Evolutionary conservation across 75 land plant genomes (phyloP).

Genomic region (Azolla pinnata): DNA sequence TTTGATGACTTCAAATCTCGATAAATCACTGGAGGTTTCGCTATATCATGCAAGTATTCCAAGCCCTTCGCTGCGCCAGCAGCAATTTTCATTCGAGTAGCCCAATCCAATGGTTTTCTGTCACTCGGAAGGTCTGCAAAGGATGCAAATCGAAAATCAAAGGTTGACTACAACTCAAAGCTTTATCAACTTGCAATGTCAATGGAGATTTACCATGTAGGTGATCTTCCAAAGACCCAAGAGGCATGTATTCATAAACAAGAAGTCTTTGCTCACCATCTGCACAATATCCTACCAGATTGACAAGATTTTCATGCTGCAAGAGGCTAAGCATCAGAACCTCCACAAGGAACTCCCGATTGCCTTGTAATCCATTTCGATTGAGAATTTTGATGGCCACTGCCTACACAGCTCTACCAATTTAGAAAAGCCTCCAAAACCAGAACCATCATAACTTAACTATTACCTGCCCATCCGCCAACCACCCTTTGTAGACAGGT

Average conservation of each 20-base stretch:
- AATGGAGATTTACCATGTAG: constrained; percentile 2
- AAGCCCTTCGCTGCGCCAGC: constrained; percentile 28
- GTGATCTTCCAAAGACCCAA: constrained; percentile 11
- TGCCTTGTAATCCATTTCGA: constrained; percentile 14
- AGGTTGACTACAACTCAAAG: background rate
- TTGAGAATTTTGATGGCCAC: constrained; percentile 14
- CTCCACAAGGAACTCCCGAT: no score
- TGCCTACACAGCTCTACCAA: no score
- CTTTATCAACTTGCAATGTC: background rate
- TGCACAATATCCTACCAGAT: constrained; percentile 13
- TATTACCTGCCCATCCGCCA: constrained; percentile 12
- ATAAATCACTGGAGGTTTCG: no score
- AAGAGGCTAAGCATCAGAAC: constrained; percentile 16
- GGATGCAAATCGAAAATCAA: no score
- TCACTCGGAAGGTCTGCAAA: constrained; percentile 6
- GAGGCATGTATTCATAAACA: constrained; percentile 2
- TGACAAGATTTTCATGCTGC: constrained; percentile 10
- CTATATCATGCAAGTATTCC: constrained; percentile 22
- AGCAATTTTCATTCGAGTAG: constrained; percentile 19
- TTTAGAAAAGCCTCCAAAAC: no score
- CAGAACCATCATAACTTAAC: no score
- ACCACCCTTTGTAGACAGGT: constrained; percentile 6
- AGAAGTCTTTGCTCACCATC: constrained; percentile 18
- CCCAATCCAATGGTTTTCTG: constrained; percentile 8
- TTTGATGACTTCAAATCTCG: no score